Percentiles rank a stretch among this genome's conserved stretches.
These are phyloP conservation scores for Zymoseptoria tritici DNA, from an alignment of 2,329 filamentous ascomycete genomes.

Conservation along the genomic window DNA sequence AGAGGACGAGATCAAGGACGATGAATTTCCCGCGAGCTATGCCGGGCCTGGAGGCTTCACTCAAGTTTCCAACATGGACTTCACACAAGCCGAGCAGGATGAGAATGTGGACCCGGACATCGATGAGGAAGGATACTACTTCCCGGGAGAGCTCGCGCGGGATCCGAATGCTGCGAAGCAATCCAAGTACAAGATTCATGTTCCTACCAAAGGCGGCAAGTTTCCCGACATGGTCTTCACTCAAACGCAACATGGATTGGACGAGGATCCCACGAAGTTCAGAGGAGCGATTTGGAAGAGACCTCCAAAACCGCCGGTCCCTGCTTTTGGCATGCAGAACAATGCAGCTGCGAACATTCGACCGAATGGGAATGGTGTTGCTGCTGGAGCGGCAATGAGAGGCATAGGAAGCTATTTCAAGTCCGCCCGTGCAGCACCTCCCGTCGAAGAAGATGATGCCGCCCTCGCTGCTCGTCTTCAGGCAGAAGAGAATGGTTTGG, in stretches of 20 bases:
- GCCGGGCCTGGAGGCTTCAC: constrained; percentile 7
- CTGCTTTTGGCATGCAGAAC: constrained; percentile 14
- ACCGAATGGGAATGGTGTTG: constrained; percentile 3
- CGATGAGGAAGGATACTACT: constrained; percentile 18
- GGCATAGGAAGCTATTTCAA: constrained; percentile 15
- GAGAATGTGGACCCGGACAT: constrained; percentile 4
- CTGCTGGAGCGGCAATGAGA: constrained; percentile 1
- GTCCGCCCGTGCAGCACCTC: constrained; percentile 3
- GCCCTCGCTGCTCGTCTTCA: constrained; percentile 24
- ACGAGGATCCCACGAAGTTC: constrained; percentile 38
- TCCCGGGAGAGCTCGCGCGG: constrained; percentile 19
- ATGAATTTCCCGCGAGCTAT: constrained; percentile 16
- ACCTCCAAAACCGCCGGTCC: constrained; percentile 19
- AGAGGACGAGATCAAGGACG: constrained; percentile 19
- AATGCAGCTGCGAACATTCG: constrained; percentile 1
- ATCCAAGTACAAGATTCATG: constrained; percentile 38
- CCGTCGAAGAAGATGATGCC: constrained; percentile 19
- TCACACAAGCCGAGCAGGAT: neutral
- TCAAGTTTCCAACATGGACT: constrained; percentile 4
- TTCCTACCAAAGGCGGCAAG: constrained; percentile 33
- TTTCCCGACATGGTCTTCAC: constrained; percentile 37
- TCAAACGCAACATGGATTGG: constrained; percentile 34
- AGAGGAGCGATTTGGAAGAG: constrained; percentile 44
- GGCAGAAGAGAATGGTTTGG: constrained; percentile 22
- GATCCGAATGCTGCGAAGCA: constrained; percentile 24